Base-by-base conservation (phyloP, 1,284 basidiomycete species). In the Puccinia sorghi region DNA sequence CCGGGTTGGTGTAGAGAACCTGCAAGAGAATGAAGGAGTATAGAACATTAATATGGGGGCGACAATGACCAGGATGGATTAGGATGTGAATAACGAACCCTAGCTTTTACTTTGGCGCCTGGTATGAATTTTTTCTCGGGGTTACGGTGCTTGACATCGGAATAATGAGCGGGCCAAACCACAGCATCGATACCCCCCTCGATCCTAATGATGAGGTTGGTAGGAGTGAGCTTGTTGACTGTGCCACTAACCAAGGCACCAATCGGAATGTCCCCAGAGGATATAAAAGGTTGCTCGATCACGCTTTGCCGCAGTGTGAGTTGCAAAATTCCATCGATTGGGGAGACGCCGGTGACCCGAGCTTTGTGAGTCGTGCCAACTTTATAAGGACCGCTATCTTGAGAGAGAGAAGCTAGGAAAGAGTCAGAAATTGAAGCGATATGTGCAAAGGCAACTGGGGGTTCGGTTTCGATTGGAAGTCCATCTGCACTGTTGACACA, bases 101-200 rank as follows among this genome's bases (percentile, higher is more conserved):
- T 87, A 81, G 93, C 95, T 86, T 93, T 97, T 85, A 99, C 91
- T 67, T 85, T 89, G 4, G 88, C 87, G 41, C 94, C 95, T 17
- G 88, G 86, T 84, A 93, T 96, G 87, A 97, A 99, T 81, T 92
- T 90, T 86, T 92, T 94, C 81, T 93, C 90, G 32, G 94, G 94
- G 83, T 97, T 92, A 83, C 94, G 97, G 81, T 99, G 88, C 48
- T 87, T 86, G 82, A 99, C 94, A 84, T 98, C 95, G 43, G 97
- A 93, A 85, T 93, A 99, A 85, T 99, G 97, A 81, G 90, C 88
- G 0, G 96, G 94, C 90, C 93, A 97, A 41, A 98, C 89, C 41
- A 98, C 91, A 52, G 93, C 97, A 82, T 97, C 93, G 46, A 96
- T 90, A 80, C 88, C 92, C 9, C 92, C 93, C 17, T 91, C 90